Base-by-base conservation (phyloP, 73 alveolate genomes). In the Effrenium voratum region DNA sequence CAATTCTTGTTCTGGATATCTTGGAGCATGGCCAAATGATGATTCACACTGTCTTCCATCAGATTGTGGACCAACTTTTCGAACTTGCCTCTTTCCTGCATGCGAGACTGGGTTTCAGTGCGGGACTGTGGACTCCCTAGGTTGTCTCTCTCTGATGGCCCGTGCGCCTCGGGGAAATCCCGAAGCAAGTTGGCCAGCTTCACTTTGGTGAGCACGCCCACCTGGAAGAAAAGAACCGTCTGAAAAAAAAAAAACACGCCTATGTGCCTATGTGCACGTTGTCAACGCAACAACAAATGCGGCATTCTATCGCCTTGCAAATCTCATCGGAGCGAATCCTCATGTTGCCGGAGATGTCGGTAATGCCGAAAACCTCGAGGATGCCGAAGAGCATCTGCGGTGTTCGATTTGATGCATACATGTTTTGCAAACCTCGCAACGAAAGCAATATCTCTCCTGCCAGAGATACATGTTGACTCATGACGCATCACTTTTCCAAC, bases 291-390 rank as follows among this genome's bases (percentile, higher is more conserved):
- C 68, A 55, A 55, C 22, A 13, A 22, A 55, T 55, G n/a, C 12
- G 36, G 41, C 1, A 16, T 40, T 63, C 77, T 40, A 28, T 30
- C 32, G 46, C 79, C 68, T 85, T 85, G 82, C 94, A 85, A 46
- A 85, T 85, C 94, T 85, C 94, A 60, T 85, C 94, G 24, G 94
- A 85, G 59, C 81, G 40, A 49, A 85, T 85, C 81, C 94, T 85
- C 94, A 85, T 85, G 28, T 85, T 81, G n/a, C 41, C 52, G 34
- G 94, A 85, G 60, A 85, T 46, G 94, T 85, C 94, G 63, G 52
- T 85, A 43, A 85, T 85, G 60, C 94, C 94, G 50, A 85, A 85
- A 81, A 85, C 94, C 43, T 85, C 94, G 63, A 85, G 38, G 63
- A 85, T 60, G n/a, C 94, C 94, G 38, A 85, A 85, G 34, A 85